Percentiles rank a stretch among this genome's conserved stretches.
These are phyloP conservation scores for Dalbergia cochinchinensis DNA, from an alignment of 306 rosid species.

Conservation along the genomic window DNA sequence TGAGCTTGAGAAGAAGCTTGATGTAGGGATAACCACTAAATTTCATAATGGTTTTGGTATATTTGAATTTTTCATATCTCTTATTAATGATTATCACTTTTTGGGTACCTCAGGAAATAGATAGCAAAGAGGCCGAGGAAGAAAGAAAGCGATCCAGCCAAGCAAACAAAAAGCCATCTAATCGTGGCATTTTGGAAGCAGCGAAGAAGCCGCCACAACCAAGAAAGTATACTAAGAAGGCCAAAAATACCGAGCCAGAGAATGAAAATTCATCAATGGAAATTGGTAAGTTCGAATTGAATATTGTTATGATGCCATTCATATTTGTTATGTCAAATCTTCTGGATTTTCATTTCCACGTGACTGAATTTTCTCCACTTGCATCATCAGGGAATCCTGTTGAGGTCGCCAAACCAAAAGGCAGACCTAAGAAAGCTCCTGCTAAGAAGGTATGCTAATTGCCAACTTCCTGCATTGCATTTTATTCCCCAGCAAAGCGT, in stretches of 20 bases:
- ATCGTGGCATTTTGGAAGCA: conserved; percentile 47
- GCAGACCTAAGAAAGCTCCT: conserved; percentile 57
- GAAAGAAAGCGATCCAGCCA: conserved; percentile 57
- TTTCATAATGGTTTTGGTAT: neutral
- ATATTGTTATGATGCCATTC: neutral
- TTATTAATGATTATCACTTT: neutral
- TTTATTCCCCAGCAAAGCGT: neutral
- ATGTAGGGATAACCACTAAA: conserved; percentile 54
- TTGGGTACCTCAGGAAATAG: conserved; percentile 66
- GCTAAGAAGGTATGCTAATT: conserved; percentile 60
- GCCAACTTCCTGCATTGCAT: neutral
- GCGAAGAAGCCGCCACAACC: conserved; percentile 78
- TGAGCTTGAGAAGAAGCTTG: conserved; percentile 70
- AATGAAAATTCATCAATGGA: conserved; percentile 68
- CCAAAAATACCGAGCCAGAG: conserved; percentile 58
- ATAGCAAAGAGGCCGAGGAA: conserved; percentile 72
- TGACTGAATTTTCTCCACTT: conserved; percentile 6
- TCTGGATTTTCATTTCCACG: neutral
- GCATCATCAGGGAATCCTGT: conserved; percentile 60
- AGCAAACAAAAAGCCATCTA: conserved; percentile 47
- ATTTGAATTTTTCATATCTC: neutral
- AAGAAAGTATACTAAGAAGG: conserved; percentile 74
- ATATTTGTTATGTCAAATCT: neutral
- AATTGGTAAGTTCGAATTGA: conserved; percentile 61
- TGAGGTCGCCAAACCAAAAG: conserved; percentile 64